A percentile compares a stretch with the other conserved stretches of the same genome.
Evolutionary conservation across 495 filamentous ascomycete genomes (phyloP).

Genomic region (Neurospora sp.): DNA sequence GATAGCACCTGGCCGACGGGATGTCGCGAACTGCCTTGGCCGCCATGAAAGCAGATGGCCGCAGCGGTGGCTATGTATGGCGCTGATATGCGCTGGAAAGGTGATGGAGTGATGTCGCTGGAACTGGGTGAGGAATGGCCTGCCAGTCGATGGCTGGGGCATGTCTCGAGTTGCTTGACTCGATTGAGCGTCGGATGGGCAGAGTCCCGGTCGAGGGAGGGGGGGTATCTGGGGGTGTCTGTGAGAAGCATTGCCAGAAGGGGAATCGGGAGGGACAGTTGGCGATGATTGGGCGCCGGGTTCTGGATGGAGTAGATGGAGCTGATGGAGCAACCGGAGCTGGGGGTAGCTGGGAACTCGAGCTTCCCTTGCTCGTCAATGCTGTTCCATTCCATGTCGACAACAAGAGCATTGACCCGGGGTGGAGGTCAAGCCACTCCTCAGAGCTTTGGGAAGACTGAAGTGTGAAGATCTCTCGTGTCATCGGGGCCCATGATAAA

Average conservation of each 20-base stretch:
- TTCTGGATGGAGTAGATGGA: constrained; percentile 1
- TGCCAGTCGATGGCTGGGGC: background rate
- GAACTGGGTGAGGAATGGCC: background rate
- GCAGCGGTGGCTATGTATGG: background rate
- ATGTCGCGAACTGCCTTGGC: background rate
- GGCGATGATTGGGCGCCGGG: constrained; percentile 14
- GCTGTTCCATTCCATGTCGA: background rate
- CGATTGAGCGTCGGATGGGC: constrained; percentile 13
- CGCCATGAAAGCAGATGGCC: background rate
- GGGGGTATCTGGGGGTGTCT: constrained; percentile 11
- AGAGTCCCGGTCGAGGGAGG: constrained; percentile 4
- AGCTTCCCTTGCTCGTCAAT: constrained; percentile 9
- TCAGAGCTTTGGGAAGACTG: background rate
- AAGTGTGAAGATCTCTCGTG: background rate
- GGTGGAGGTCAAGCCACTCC: background rate
- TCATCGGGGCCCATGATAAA: background rate
- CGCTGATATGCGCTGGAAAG: background rate
- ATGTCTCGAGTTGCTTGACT: constrained; percentile 14
- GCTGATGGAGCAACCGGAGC: constrained; percentile 2
- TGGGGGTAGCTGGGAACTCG: constrained; percentile 10
- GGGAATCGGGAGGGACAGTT: background rate
- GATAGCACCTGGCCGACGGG: background rate
- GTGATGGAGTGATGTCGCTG: background rate
- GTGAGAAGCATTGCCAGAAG: background rate
- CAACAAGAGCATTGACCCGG: background rate